Evolutionary conservation across 176 grass and related monocot genomes (phyloP), one percentile per base, ranked within the genome.

Genomic region (Musa schizocarpa): DNA sequence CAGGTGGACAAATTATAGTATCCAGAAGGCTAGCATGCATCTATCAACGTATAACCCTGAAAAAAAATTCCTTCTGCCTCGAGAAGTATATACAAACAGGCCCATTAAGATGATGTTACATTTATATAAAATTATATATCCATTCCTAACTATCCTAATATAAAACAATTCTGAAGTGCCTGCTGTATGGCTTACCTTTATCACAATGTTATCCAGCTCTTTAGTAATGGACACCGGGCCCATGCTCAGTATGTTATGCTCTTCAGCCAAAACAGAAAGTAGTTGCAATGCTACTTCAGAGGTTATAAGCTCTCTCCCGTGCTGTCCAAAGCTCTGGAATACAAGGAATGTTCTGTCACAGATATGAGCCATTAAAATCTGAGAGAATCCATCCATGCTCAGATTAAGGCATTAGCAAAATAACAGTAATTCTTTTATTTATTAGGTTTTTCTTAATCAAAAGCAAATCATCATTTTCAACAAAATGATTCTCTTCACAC

Each of bases 301-400:
- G 63, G 95, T 98, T 69, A 98, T 94, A 90, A 98, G 88, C 74
- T 98, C 95, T 85, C 95, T 89, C 68, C 88, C 90, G 62, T 98
- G 95, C 88, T 98, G 90, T 17, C 95, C 95, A 98, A 98, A 98
- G 86, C 90, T 98, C 95, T 98, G 89, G 88, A 98, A 98, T 82
- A 98, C 84, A 98, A 94, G 86, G 77, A 98, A 98, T 80, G 78
- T 82, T 98, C 88, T 87, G 86, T 98, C 95, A 98, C 93, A 91
- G 89, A 81, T 68, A 53, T 80, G 75, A 74, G 65, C 43, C 79
- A 85, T 81, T 85, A 85, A 85, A 75, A 77, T 71, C 72, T 72
- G 53, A 76, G 20, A 13, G 20, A 76, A 79, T 54, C n/a, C 11
- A 63, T 83, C 16, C 51, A 76, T 54, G 17, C 50, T 56, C n/a